These are phyloP conservation scores for Neofusicoccum kwambonambiense DNA, from an alignment of 2,329 filamentous ascomycete species.

Conservation along the genomic window DNA sequence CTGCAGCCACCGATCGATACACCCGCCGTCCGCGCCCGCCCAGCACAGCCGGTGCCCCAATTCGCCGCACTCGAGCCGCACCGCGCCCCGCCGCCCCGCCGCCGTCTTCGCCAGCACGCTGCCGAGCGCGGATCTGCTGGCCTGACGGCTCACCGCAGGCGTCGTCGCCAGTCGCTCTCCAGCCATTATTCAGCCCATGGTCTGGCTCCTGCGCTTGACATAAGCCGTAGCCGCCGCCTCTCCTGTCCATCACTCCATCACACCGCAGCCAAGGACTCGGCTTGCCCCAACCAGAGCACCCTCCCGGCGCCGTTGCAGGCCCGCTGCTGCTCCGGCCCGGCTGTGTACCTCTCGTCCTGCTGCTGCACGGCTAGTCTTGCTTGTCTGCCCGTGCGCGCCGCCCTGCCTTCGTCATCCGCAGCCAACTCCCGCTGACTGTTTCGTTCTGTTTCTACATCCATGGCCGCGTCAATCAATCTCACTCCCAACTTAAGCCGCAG, in stretches of 20 bases:
- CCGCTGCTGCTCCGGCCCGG: background rate
- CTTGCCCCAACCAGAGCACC: slow-evolving; percentile 2
- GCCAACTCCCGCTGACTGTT: slow-evolving; percentile 1
- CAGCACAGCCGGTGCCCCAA: background rate
- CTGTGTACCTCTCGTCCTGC: background rate
- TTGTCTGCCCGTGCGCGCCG: too few relatives aligned
- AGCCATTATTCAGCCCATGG: slow-evolving; percentile 1
- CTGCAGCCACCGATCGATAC: slow-evolving; percentile 10
- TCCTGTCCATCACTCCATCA: slow-evolving; percentile 15
- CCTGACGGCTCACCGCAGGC: background rate
- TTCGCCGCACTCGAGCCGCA: slow-evolving; percentile 7
- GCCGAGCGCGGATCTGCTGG: background rate
- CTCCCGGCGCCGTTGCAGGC: background rate
- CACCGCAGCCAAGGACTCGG: slow-evolving; percentile 3
- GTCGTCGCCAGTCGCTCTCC: background rate
- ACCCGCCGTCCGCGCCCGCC: background rate
- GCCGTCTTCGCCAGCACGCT: background rate
- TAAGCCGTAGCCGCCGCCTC: slow-evolving; percentile 9
- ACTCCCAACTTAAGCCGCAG: background rate
- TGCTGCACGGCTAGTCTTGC: background rate
- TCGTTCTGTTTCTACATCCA: slow-evolving; percentile 5
- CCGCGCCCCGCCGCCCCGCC: background rate
- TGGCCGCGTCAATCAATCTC: slow-evolving; percentile 11
- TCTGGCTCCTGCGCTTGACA: slow-evolving; percentile 1
- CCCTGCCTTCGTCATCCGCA: background rate